A percentile compares a stretch with the other conserved stretches of the same genome.
Conservation (phyloP, 495 filamentous ascomycete species). For the Penicillium cinerascens region DNA sequence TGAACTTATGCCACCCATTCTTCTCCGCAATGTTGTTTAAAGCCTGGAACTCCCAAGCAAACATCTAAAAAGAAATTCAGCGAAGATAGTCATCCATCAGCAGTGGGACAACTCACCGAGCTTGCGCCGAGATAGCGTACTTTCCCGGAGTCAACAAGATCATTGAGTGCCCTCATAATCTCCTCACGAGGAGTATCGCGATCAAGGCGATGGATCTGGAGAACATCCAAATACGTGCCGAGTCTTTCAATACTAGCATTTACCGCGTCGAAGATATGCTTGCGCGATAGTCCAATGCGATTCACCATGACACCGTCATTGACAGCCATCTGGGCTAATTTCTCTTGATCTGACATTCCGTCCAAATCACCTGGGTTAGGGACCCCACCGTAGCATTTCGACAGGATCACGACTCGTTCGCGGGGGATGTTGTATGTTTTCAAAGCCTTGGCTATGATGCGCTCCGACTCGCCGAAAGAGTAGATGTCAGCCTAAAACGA, state of each 20-base stretch:
- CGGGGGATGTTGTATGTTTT: slow-evolving; percentile 70
- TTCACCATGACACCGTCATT: slow-evolving; percentile 38
- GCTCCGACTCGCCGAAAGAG: slow-evolving; percentile 64
- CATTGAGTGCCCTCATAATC: slow-evolving; percentile 70
- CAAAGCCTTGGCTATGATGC: slow-evolving; percentile 68
- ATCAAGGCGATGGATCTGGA: slow-evolving; percentile 54
- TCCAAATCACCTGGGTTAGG: neutral
- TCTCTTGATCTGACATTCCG: neutral
- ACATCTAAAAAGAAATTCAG: slow-evolving; percentile 8
- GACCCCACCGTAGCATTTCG: slow-evolving; percentile 51
- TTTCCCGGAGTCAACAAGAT: slow-evolving; percentile 60
- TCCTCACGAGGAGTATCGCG: slow-evolving; percentile 56
- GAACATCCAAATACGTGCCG: slow-evolving; percentile 53
- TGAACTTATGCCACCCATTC: slow-evolving; percentile 66
- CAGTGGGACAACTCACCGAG: neutral
- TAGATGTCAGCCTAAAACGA: slow-evolving; percentile 33
- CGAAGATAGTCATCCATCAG: no score
- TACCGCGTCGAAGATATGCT: slow-evolving; percentile 53
- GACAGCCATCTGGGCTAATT: neutral
- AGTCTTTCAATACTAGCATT: slow-evolving; percentile 45
- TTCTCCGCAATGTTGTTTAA: slow-evolving; percentile 42
- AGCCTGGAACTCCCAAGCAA: slow-evolving; percentile 39
- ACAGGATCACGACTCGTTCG: slow-evolving; percentile 62
- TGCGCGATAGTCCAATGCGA: slow-evolving; percentile 44
- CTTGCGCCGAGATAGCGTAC: slow-evolving; percentile 64